Evolutionary conservation across 352 stramenopile genomes (phyloP).

Genomic region (Phytopythium boreale): DNA sequence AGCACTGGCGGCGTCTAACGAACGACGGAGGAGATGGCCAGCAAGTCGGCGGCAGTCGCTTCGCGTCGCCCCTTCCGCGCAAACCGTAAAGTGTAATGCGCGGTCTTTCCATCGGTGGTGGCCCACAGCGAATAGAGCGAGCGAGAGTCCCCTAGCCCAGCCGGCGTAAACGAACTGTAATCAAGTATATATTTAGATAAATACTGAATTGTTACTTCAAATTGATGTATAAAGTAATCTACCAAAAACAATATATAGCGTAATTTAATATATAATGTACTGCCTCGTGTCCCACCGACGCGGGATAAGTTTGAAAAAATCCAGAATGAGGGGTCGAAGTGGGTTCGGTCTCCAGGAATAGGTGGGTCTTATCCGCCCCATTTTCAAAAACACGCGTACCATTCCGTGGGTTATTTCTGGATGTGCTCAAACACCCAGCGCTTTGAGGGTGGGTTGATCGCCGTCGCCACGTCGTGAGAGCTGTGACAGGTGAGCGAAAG

Average conservation of each 20-base stretch:
- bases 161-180: not conserved
- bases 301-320: conserved; percentile 4
- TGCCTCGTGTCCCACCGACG: not conserved
- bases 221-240: not conserved
- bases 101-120: not conserved
- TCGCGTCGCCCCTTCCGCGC: not conserved
- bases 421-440: not conserved
- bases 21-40: too few relatives aligned
- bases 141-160: not conserved
- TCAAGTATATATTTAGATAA: not conserved
- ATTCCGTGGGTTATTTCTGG: not conserved
- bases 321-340: not conserved
- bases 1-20: not conserved
- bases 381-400: not conserved
- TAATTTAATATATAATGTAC: not conserved
- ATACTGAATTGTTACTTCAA: not conserved
- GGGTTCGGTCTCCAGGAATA: not conserved
- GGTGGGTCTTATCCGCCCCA: not conserved
- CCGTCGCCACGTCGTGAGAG: not conserved
- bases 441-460: not conserved
- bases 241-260: not conserved
- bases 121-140: not conserved
- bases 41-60: not conserved
- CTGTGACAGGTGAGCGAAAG: not conserved
- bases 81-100: not conserved